Percentiles rank a stretch among this genome's conserved stretches.
Evolutionary conservation across 371 early-diverging fungal species (phyloP).

Genomic region (Mortierella sp.): DNA sequence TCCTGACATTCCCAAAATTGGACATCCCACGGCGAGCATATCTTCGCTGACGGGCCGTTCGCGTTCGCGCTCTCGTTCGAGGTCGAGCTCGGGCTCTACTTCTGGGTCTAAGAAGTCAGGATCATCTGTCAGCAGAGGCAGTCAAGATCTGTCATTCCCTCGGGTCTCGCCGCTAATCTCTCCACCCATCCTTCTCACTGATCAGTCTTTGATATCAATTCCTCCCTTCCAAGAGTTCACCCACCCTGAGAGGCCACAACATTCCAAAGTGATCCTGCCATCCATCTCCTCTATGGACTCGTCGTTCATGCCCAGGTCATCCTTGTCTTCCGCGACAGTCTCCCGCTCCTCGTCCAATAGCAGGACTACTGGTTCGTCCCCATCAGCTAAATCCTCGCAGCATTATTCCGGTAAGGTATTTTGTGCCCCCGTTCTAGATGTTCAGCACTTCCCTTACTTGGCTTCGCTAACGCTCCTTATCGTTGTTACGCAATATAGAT

Average conservation of each 20-base stretch:
- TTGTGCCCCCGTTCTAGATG: too few species aligned
- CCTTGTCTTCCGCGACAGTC: neutral
- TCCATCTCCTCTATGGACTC: constrained; percentile 34
- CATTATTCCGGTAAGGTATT: constrained; percentile 6
- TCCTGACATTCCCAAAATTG: constrained; percentile 9
- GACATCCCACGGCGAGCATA: too few species aligned
- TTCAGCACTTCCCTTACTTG: too few species aligned
- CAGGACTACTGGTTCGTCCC: constrained; percentile 2
- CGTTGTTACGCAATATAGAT: neutral
- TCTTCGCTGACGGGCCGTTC: too few species aligned
- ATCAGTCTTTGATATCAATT: constrained; percentile 47
- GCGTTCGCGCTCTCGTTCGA: constrained; percentile 29
- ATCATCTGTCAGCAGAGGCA: constrained; percentile 3
- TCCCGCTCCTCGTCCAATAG: constrained; percentile 11
- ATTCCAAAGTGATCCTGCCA: constrained; percentile 25
- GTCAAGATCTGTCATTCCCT: constrained; percentile 15
- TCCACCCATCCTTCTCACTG: constrained; percentile 31
- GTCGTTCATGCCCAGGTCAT: constrained; percentile 18
- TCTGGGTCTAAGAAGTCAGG: too few species aligned
- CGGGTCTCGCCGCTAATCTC: constrained; percentile 33
- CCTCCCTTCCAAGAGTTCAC: constrained; percentile 46
- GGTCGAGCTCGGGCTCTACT: constrained; percentile 27
- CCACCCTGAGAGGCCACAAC: constrained; percentile 16
- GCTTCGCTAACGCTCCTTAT: neutral
- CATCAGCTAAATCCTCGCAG: constrained; percentile 8